phyloP scores from a whole-genome alignment of 108 stramenopile species.

The Heterococcus sp. region DNA sequence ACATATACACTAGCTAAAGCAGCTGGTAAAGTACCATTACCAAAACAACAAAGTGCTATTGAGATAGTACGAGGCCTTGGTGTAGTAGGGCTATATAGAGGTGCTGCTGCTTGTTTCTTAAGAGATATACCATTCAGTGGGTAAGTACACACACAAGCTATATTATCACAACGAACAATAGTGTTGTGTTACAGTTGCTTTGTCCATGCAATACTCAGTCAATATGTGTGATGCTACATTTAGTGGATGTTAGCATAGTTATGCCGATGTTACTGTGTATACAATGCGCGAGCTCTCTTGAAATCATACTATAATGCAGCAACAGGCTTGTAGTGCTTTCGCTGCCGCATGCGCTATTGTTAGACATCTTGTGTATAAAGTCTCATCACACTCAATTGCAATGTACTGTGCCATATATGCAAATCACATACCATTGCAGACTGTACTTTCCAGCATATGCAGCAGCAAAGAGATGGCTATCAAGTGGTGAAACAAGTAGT shows the following conservation, averaged over 20 bases:
- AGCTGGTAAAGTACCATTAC: slow-evolving; percentile 17
- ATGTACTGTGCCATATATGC: neutral
- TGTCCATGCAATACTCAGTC: neutral
- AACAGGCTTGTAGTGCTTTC: neutral
- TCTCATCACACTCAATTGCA: neutral
- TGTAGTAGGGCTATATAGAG: slow-evolving; percentile 40
- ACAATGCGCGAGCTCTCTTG: neutral
- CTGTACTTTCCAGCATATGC: slow-evolving; percentile 52
- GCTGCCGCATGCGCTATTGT: neutral
- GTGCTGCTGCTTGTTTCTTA: slow-evolving; percentile 36
- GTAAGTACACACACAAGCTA: neutral
- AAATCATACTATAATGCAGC: neutral
- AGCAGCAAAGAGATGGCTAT: slow-evolving; percentile 34
- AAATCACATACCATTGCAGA: neutral
- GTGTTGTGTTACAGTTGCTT: neutral
- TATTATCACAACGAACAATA: neutral
- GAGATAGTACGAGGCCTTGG: slow-evolving; percentile 31
- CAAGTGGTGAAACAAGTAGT: neutral
- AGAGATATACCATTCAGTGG: slow-evolving; percentile 47
- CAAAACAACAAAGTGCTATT: slow-evolving; percentile 1
- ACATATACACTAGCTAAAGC: neutral
- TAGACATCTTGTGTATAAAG: neutral
- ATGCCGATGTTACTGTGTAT: neutral
- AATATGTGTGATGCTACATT: neutral
- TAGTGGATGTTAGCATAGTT: neutral